Conservation (phyloP, 2,329 filamentous ascomycete genomes). For the Alternaria hordeiaustralica region DNA sequence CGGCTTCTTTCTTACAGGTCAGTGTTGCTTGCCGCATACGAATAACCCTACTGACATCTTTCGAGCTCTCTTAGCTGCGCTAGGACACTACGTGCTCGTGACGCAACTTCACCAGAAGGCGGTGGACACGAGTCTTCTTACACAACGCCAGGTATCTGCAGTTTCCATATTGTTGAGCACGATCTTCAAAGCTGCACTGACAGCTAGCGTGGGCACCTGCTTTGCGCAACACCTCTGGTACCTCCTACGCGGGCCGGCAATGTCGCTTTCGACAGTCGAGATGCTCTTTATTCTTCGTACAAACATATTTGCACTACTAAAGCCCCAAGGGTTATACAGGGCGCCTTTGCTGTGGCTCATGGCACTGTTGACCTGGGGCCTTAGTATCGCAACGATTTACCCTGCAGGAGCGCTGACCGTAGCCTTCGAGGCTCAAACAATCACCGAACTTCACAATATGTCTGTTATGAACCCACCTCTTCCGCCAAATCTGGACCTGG, state of each 20-base stretch:
- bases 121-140: background rate
- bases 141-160: background rate
- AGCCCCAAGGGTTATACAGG: background rate
- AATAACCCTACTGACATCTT: rapidly evolving
- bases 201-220: background rate
- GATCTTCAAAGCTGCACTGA: background rate
- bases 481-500: background rate
- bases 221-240: background rate
- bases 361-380: background rate
- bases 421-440: background rate
- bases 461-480: background rate
- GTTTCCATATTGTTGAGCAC: background rate
- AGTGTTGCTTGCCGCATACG: background rate
- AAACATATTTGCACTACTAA: background rate
- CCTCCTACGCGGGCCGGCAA: background rate
- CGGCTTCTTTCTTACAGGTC: background rate
- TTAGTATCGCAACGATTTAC: background rate
- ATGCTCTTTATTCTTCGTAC: background rate
- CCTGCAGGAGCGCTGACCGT: background rate
- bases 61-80: background rate
- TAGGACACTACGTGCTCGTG: background rate
- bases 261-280: background rate
- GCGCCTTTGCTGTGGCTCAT: background rate
- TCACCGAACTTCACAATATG: background rate
- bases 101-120: rapidly evolving